Evolutionary conservation across 2,329 filamentous ascomycete species (phyloP).

Genomic region (Parascedosporium putredinis): DNA sequence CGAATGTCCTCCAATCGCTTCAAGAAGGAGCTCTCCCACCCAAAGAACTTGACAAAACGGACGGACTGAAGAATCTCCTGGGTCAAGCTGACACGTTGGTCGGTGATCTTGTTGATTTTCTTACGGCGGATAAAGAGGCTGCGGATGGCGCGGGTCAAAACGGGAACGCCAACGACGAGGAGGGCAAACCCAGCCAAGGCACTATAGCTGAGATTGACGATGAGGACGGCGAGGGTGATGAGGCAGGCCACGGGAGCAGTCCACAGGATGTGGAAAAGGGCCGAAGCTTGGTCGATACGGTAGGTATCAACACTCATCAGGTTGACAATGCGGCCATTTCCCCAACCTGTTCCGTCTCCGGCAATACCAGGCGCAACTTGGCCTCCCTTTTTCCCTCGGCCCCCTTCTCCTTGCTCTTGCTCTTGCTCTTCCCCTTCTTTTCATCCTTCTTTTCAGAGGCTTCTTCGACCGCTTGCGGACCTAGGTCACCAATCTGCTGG

Average conservation of each 20-base stretch:
- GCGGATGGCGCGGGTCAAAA: slow-evolving; percentile 68
- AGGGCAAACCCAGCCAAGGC: slow-evolving; percentile 81
- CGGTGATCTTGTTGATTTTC: slow-evolving; percentile 84
- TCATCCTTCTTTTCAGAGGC: slow-evolving; percentile 20
- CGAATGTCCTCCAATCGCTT: slow-evolving; percentile 65
- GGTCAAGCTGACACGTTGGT: slow-evolving; percentile 80
- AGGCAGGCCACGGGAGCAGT: slow-evolving; percentile 69
- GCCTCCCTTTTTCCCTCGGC: too few relatives aligned
- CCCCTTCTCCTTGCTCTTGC: slow-evolving; percentile 30
- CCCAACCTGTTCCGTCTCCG: slow-evolving; percentile 74
- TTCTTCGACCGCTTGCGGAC: slow-evolving; percentile 32
- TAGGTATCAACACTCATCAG: slow-evolving; percentile 95
- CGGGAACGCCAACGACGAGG: slow-evolving; percentile 65
- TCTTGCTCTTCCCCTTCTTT: slow-evolving; percentile 28
- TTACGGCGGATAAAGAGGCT: slow-evolving; percentile 65
- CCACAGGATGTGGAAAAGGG: slow-evolving; percentile 88
- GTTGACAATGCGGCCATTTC: slow-evolving; percentile 83
- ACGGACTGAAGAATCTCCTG: slow-evolving; percentile 89
- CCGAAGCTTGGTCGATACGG: slow-evolving; percentile 78
- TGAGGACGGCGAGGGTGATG: slow-evolving; percentile 66
- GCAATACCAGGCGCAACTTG: slow-evolving; percentile 37
- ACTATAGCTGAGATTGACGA: slow-evolving; percentile 84
- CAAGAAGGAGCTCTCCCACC: slow-evolving; percentile 85
- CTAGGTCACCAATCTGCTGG: slow-evolving; percentile 37
- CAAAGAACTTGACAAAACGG: slow-evolving; percentile 92